Percentiles rank a stretch among this genome's conserved stretches.
Conservation (phyloP, 2,329 filamentous ascomycete genomes). For the Colletotrichum scovillei region DNA sequence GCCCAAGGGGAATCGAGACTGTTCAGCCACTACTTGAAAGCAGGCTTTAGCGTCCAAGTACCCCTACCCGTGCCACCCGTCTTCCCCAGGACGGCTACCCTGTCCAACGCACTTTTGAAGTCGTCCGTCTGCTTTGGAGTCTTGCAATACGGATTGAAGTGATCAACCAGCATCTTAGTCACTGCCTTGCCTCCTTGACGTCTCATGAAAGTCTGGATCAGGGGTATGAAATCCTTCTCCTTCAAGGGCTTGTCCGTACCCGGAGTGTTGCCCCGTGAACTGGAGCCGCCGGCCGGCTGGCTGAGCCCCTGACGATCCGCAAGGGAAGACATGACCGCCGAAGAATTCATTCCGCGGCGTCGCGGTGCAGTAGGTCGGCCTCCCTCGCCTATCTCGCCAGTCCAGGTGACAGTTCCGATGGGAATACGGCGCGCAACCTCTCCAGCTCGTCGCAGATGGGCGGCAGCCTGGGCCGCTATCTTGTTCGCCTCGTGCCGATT, state of each 20-base stretch:
- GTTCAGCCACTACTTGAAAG: background rate
- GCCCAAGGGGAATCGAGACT: background rate
- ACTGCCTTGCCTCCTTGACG: slow-evolving; percentile 82
- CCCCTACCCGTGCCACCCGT: slow-evolving; percentile 61
- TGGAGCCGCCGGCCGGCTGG: slow-evolving; percentile 49
- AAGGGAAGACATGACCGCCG: slow-evolving; percentile 66
- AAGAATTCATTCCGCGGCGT: slow-evolving; percentile 64
- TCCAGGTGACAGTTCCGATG: slow-evolving; percentile 93
- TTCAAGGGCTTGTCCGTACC: slow-evolving; percentile 52
- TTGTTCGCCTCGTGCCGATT: slow-evolving; percentile 85
- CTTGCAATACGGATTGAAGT: slow-evolving; percentile 85
- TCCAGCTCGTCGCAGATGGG: slow-evolving; percentile 78
- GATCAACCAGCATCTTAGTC: slow-evolving; percentile 87
- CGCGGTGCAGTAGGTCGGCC: slow-evolving; percentile 73
- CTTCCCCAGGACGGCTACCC: slow-evolving; percentile 78
- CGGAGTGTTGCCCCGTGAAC: slow-evolving; percentile 60
- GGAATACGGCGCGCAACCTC: slow-evolving; percentile 79
- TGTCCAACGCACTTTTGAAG: slow-evolving; percentile 84
- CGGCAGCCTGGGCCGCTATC: slow-evolving; percentile 81
- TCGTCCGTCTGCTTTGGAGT: slow-evolving; percentile 76
- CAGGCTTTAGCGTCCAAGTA: slow-evolving; percentile 62
- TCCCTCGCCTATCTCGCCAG: slow-evolving; percentile 82
- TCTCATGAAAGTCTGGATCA: slow-evolving; percentile 84
- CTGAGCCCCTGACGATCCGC: slow-evolving; percentile 65
- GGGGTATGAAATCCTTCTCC: slow-evolving; percentile 72